These are phyloP conservation scores for Sicyos baderoa DNA, from an alignment of 306 rosid species.

Conservation along the genomic window DNA sequence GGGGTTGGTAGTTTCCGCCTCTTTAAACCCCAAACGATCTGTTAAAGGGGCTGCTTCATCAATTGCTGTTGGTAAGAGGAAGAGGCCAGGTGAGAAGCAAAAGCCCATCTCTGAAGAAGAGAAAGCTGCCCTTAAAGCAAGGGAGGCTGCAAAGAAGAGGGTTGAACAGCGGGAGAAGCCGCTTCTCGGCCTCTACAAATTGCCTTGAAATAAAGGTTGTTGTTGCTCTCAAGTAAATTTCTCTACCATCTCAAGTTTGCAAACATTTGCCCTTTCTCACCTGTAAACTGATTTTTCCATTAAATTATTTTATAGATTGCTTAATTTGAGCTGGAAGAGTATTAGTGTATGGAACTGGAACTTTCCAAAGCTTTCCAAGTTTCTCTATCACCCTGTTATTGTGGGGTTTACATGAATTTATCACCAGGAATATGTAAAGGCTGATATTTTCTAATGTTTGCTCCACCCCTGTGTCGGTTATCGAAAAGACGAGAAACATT, in stretches of 20 bases:
- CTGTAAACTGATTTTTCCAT: conserved; percentile 9
- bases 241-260: conserved; percentile 6
- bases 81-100: conserved; percentile 55
- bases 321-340: background rate
- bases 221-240: conserved; percentile 18
- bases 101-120: conserved; percentile 65
- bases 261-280: background rate
- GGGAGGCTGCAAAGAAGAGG: conserved; percentile 97
- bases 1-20: conserved; percentile 51
- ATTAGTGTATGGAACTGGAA: conserved; percentile 14
- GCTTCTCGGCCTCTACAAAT: conserved; percentile 73
- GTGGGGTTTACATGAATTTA: conserved; percentile 5
- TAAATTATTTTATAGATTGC: background rate
- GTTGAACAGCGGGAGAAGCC: conserved; percentile 86
- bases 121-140: conserved; percentile 81
- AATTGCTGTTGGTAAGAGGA: conserved; percentile 75
- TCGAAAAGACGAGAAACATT: background rate
- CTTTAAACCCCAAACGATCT: conserved; percentile 57
- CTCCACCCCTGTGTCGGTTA: background rate
- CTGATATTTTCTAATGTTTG: background rate
- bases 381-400: conserved; percentile 3
- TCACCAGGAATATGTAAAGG: conserved; percentile 4
- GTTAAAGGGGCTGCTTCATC: conserved; percentile 68
- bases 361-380: conserved; percentile 10
- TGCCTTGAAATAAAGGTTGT: conserved; percentile 34